Percentiles rank a stretch among this genome's conserved stretches.
These are phyloP conservation scores for Aureobasidium musti DNA, from an alignment of 2,329 filamentous ascomycete species.

Conservation along the genomic window DNA sequence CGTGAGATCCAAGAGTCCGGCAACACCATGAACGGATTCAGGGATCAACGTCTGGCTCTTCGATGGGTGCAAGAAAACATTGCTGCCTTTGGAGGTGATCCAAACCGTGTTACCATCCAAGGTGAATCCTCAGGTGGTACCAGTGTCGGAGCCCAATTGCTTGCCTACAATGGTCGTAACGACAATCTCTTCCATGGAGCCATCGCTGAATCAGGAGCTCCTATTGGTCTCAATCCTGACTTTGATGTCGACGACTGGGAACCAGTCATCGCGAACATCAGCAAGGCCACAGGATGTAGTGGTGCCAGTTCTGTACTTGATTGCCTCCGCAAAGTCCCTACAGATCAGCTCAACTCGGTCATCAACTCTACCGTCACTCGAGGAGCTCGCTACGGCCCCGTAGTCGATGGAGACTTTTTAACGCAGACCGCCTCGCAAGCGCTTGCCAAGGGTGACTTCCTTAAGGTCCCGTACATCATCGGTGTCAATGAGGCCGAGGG, in stretches of 20 bases:
- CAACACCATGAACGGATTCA: conserved; percentile 33
- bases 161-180: conserved; percentile 58
- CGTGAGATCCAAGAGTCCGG: conserved; percentile 35
- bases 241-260: conserved; percentile 34
- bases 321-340: conserved; percentile 38
- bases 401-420: conserved; percentile 38
- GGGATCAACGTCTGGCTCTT: conserved; percentile 30
- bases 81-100: conserved; percentile 38
- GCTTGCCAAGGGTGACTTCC: conserved; percentile 35
- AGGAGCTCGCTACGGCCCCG: conserved; percentile 33
- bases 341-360: conserved; percentile 33
- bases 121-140: conserved; percentile 43
- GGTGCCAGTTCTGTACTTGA: conserved; percentile 40
- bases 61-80: conserved; percentile 37
- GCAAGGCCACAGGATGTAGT: conserved; percentile 33
- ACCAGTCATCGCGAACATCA: conserved; percentile 37
- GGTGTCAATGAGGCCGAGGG: conserved; percentile 38
- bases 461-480: conserved; percentile 37
- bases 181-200: conserved; percentile 57
- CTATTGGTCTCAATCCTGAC: conserved; percentile 37
- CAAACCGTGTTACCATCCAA: conserved; percentile 36
- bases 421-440: conserved; percentile 32
- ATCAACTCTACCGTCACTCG: conserved; percentile 35
- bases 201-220: conserved; percentile 54
- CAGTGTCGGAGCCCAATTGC: conserved; percentile 54